These are phyloP conservation scores for Monosporascus sp. DNA, from an alignment of 2,329 filamentous ascomycete species.

Conservation along the genomic window DNA sequence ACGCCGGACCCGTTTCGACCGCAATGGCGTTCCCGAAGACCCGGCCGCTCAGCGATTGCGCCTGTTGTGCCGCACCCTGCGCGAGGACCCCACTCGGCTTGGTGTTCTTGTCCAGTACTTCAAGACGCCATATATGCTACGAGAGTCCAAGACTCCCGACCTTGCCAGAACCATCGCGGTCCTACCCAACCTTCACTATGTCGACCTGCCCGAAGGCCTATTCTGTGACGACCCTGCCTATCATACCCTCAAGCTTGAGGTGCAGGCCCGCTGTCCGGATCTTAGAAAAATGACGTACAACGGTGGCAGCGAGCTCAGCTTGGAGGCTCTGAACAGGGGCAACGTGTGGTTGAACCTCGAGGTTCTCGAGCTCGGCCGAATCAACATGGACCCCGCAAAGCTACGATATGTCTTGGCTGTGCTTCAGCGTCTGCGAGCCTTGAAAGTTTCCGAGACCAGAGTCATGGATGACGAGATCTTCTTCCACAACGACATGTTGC, in stretches of 20 bases:
- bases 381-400: constrained; percentile 65
- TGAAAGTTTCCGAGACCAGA: constrained; percentile 66
- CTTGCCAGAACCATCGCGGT: constrained; percentile 82
- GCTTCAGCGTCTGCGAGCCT: constrained; percentile 62
- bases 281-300: constrained; percentile 87
- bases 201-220: constrained; percentile 85
- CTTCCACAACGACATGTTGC: constrained; percentile 56
- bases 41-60: constrained; percentile 69
- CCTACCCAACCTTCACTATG: constrained; percentile 77
- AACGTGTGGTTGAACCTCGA: constrained; percentile 66
- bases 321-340: constrained; percentile 63
- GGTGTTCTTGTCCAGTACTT: constrained; percentile 70
- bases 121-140: constrained; percentile 91
- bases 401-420: constrained; percentile 66
- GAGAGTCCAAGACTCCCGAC: constrained; percentile 78
- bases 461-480: constrained; percentile 77
- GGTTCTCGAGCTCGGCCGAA: constrained; percentile 62
- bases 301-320: constrained; percentile 69
- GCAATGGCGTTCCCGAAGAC: constrained; percentile 77
- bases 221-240: constrained; percentile 76
- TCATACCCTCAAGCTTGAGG: constrained; percentile 71
- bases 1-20: constrained; percentile 64
- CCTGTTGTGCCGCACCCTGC: constrained; percentile 75
- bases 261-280: constrained; percentile 77
- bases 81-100: constrained; percentile 65